Conservation (phyloP, 352 stramenopile species). For the Aphanomyces euteiches region DNA sequence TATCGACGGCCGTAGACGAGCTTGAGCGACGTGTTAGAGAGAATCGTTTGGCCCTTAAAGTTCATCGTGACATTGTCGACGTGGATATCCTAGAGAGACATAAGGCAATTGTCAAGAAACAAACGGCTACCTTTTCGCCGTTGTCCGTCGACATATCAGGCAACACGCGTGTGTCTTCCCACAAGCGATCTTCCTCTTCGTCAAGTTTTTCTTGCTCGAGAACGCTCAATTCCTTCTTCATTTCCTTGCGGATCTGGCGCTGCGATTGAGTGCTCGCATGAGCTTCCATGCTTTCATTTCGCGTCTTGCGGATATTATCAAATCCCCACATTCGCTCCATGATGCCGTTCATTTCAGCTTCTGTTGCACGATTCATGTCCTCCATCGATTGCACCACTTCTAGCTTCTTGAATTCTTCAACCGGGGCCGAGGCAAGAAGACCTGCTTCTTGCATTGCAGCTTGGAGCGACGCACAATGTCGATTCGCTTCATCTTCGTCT, state of each 20-base stretch:
- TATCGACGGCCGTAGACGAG: slow-evolving; percentile 82
- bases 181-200: slow-evolving; percentile 66
- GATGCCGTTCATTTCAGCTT: slow-evolving; percentile 56
- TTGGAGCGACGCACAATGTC: slow-evolving; percentile 47
- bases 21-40: slow-evolving; percentile 83
- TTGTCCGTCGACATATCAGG: slow-evolving; percentile 74
- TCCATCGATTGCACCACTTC: slow-evolving; percentile 67
- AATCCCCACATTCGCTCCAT: slow-evolving; percentile 85
- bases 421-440: not conserved
- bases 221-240: slow-evolving; percentile 61
- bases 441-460: slow-evolving; percentile 32
- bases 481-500: slow-evolving; percentile 43
- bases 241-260: slow-evolving; percentile 74
- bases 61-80: slow-evolving; percentile 84
- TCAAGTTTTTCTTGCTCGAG: slow-evolving; percentile 54
- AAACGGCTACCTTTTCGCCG: slow-evolving; percentile 43
- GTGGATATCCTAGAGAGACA: slow-evolving; percentile 62
- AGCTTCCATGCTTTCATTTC: slow-evolving; percentile 72
- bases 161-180: slow-evolving; percentile 72
- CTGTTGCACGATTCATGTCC: slow-evolving; percentile 50
- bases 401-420: slow-evolving; percentile 39
- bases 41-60: slow-evolving; percentile 87
- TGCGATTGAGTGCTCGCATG: slow-evolving; percentile 69
- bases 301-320: slow-evolving; percentile 75
- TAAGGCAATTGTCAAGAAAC: no score